Percentiles rank a stretch among this genome's conserved stretches.
Conservation (phyloP, 306 rosid genomes). For the Cicer arietinum region DNA sequence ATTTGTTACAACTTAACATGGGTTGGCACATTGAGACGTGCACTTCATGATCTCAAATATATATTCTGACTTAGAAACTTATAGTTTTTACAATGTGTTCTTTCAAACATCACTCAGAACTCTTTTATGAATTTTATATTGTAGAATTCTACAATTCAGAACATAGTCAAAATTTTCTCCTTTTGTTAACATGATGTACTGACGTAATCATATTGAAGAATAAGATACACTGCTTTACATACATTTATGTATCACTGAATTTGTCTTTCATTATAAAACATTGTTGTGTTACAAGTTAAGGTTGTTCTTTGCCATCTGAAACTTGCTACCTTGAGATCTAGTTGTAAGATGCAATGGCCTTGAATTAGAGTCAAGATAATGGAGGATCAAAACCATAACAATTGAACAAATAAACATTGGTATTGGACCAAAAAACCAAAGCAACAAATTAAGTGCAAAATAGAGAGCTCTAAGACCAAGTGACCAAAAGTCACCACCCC, state of each 20-base stretch:
- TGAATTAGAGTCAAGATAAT: conserved; percentile 64
- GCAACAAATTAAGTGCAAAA: conserved; percentile 69
- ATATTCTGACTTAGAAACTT: neutral
- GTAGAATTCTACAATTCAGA: neutral
- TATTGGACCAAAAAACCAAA: conserved; percentile 92
- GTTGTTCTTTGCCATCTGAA: conserved; percentile 23
- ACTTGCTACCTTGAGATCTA: conserved; percentile 10
- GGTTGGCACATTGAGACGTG: conserved; percentile 9
- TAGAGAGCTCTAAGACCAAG: conserved; percentile 78
- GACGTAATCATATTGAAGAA: conserved; percentile 9
- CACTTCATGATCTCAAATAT: conserved; percentile 1
- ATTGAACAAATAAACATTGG: conserved; percentile 74
- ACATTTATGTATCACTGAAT: neutral
- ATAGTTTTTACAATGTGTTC: neutral
- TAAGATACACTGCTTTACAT: conserved; percentile 14
- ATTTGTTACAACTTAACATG: neutral
- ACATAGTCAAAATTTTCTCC: neutral
- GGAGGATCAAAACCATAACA: conserved; percentile 55
- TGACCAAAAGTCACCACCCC: conserved; percentile 82
- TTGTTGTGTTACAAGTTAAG: conserved; percentile 22
- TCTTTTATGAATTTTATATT: neutral
- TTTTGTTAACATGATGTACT: neutral
- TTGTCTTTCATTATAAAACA: conserved; percentile 17
- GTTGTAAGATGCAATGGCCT: conserved; percentile 56
- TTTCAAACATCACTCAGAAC: neutral